Base-by-base conservation (phyloP, 2,329 filamentous ascomycete species). In the Aureobasidium pullulans region DNA sequence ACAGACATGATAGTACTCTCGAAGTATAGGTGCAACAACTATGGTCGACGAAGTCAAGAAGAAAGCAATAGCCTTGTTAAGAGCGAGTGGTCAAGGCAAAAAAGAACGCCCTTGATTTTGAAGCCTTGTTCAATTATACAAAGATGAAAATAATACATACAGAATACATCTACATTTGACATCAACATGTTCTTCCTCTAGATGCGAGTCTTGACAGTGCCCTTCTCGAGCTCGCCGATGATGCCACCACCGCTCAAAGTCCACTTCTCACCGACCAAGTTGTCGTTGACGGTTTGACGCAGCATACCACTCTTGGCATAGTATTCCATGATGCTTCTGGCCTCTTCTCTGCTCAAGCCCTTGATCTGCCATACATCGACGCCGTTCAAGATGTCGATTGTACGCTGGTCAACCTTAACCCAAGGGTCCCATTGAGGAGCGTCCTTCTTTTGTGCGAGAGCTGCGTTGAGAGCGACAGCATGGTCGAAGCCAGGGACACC, bases 241-340 rank as follows among this genome's bases (percentile, higher is more conserved):
- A 93, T 82, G 15, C 92, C 92, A 67, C 88, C 85, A 23, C 90
- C 90, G 50, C 86, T 84, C 66, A 96, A 71, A 50, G 85, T 85
- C 91, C 92, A 96, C 76, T 90, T 89, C 79, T 95, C 88, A 23
- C 81, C 79, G 37, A 96, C 87, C 63, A 81, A 79, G 63, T 77
- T 77, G 69, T 92, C 85, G 67, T 89, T 86, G 52, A 96, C 80
- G 47, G 77, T 79, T 62, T 82, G 78, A 64, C 88, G 83, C 69
- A 96, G 71, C 70, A 96, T 79, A 11, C 93, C 94, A 72, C 90
- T 95, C 37, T 84, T 84, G 5, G 90, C 91, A 80, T 93, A 97
- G 76, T 96, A 97, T 77, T 96, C 91, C 84, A 97, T 87, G 66
- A 96, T 78, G 0, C 84, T 81, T 61, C 87, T 83, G 10, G 89